phyloP scores from a whole-genome alignment of 768 basidiomycete genomes.

The Cyclocybe aegerita region DNA sequence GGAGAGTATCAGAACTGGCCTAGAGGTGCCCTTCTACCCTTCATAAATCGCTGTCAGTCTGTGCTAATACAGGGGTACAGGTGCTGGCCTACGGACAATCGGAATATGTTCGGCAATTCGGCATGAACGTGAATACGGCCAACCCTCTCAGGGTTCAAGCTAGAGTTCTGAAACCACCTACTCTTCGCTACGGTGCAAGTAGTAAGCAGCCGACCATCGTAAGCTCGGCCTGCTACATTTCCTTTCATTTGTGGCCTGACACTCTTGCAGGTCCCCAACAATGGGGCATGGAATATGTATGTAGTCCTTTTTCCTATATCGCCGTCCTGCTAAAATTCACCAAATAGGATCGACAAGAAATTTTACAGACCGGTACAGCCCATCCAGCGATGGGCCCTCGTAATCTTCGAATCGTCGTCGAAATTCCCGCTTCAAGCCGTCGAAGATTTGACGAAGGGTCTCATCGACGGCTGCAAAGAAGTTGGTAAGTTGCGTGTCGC shows the following conservation, averaged over 20 bases:
- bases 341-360: slow-evolving; percentile 63
- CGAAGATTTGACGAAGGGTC: slow-evolving; percentile 52
- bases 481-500: slow-evolving; percentile 50
- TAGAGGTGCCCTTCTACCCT: slow-evolving; percentile 37
- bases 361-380: slow-evolving; percentile 54
- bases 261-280: slow-evolving; percentile 46
- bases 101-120: slow-evolving; percentile 73
- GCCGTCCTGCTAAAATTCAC: background rate
- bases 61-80: slow-evolving; percentile 24
- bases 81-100: slow-evolving; percentile 71
- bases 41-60: background rate
- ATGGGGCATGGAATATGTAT: slow-evolving; percentile 83
- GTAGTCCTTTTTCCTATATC: background rate
- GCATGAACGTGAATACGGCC: slow-evolving; percentile 56
- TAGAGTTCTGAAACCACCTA: slow-evolving; percentile 63
- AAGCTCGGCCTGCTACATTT: slow-evolving; percentile 20
- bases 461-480: slow-evolving; percentile 46
- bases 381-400: slow-evolving; percentile 61
- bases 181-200: slow-evolving; percentile 60
- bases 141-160: slow-evolving; percentile 61
- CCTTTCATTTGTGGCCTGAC: background rate
- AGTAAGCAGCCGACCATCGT: slow-evolving; percentile 61
- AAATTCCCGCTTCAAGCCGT: slow-evolving; percentile 54
- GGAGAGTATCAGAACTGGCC: slow-evolving; percentile 52
- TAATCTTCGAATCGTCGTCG: slow-evolving; percentile 61